phyloP scores from a whole-genome alignment of 768 basidiomycete species.

The Cystofilobasidium bisporidii region DNA sequence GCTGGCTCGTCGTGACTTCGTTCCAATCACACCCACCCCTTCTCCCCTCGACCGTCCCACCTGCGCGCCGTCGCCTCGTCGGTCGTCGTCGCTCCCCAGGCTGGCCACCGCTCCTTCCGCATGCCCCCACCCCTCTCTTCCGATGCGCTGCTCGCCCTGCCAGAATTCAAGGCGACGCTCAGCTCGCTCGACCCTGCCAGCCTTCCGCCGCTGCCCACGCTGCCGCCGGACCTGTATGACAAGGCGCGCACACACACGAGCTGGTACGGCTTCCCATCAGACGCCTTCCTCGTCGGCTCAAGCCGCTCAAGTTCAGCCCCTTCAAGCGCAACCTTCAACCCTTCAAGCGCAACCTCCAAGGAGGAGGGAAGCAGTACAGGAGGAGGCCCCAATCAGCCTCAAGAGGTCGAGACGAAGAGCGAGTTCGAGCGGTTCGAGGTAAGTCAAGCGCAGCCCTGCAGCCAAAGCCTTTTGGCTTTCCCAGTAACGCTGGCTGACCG shows the following conservation, averaged over 20 bases:
- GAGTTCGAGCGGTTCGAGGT: constrained; percentile 5
- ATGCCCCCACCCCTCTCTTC: neutral
- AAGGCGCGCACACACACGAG: neutral
- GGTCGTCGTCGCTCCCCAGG: no score
- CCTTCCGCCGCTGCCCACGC: neutral
- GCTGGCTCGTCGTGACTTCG: no score
- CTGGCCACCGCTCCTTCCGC: no score
- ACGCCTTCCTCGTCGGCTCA: neutral
- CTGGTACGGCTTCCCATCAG: neutral
- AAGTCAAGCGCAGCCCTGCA: no score
- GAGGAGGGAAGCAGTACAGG: no score
- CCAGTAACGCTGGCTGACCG: neutral
- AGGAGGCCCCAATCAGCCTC: neutral
- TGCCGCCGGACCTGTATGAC: neutral
- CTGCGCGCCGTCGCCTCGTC: no score
- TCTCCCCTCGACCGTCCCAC: no score
- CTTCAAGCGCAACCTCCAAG: neutral
- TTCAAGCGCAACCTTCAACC: no score
- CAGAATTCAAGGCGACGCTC: neutral
- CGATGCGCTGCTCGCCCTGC: neutral
- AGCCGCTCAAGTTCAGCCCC: neutral
- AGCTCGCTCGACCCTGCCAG: neutral
- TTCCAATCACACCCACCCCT: no score
- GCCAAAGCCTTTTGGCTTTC: no score
- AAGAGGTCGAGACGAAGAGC: neutral